Evolutionary conservation across 1,284 basidiomycete genomes (phyloP).

Genomic region (Apiotrichum gamsii): DNA sequence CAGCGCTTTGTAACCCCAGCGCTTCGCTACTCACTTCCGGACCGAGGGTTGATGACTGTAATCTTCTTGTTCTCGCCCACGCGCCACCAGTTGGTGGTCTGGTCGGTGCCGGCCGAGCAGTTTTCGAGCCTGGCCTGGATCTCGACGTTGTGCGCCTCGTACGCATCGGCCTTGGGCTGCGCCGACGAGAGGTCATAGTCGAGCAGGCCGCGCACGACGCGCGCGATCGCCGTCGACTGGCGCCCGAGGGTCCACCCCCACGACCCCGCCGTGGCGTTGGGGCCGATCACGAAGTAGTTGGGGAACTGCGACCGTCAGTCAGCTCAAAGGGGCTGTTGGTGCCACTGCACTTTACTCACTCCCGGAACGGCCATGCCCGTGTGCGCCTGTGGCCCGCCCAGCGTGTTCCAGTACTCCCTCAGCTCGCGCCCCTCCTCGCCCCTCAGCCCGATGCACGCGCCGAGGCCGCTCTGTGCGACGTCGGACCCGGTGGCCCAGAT

Average conservation of each 20-base stretch:
- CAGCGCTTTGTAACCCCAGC: too few relatives aligned
- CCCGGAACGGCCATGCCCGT: slow-evolving; percentile 22
- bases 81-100: slow-evolving; percentile 9
- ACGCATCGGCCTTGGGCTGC: slow-evolving; percentile 14
- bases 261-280: slow-evolving; percentile 18
- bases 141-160: slow-evolving; percentile 8
- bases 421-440: slow-evolving; percentile 26
- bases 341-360: slow-evolving; percentile 4
- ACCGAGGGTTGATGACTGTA: slow-evolving; percentile 10
- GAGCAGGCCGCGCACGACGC: slow-evolving; percentile 13
- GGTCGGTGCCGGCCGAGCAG: background rate
- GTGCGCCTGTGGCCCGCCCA: slow-evolving; percentile 27
- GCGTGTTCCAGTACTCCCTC: slow-evolving; percentile 18
- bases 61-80: background rate
- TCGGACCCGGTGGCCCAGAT: slow-evolving; percentile 25
- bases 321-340: background rate
- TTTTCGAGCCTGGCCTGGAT: slow-evolving; percentile 4
- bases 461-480: slow-evolving; percentile 27
- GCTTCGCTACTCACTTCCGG: slow-evolving; percentile 8
- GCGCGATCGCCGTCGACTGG: slow-evolving; percentile 14
- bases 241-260: slow-evolving; percentile 24
- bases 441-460: slow-evolving; percentile 22
- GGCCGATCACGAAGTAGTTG: slow-evolving; percentile 26
- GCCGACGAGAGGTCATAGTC: slow-evolving; percentile 16
- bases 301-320: slow-evolving; percentile 19